Evolutionary conservation across 2,329 filamentous ascomycete genomes (phyloP).

Genomic region (Alternaria viburni): DNA sequence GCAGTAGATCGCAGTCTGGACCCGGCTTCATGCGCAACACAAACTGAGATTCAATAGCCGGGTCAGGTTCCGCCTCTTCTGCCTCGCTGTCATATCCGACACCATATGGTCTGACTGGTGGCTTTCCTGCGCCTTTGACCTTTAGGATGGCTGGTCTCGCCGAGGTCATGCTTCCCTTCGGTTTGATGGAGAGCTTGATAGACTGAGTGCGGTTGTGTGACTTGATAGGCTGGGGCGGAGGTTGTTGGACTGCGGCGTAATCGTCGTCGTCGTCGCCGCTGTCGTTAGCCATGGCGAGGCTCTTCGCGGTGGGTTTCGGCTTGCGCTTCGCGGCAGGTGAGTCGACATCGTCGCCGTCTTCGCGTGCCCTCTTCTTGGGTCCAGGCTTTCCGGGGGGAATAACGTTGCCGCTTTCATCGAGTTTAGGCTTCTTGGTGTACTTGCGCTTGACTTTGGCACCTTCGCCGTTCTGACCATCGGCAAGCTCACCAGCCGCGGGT

Average conservation of each 20-base stretch:
- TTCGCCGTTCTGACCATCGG: conserved; percentile 42
- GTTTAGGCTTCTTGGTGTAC: conserved; percentile 51
- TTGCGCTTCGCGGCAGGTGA: conserved; percentile 42
- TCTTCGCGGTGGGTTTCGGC: conserved; percentile 44
- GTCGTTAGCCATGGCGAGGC: conserved; percentile 31
- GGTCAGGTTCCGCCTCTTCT: conserved; percentile 86
- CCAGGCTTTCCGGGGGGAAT: conserved; percentile 33
- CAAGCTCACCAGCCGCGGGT: conserved; percentile 28
- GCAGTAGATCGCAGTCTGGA: conserved; percentile 82
- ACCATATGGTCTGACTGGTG: conserved; percentile 65
- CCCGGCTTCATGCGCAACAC: conserved; percentile 88
- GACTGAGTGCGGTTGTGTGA: conserved; percentile 30
- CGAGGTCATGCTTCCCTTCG: conserved; percentile 27
- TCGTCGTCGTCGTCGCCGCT: conserved; percentile 40
- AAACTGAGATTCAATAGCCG: conserved; percentile 87
- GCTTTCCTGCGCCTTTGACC: conserved; percentile 43
- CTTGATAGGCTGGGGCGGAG: conserved; percentile 14
- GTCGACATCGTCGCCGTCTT: conserved; percentile 41
- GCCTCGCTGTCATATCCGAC: conserved; percentile 97
- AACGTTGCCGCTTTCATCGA: conserved; percentile 37
- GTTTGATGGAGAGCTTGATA: conserved; percentile 42
- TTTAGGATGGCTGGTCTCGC: conserved; percentile 38
- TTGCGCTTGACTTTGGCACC: conserved; percentile 51
- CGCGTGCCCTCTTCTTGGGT: conserved; percentile 45
- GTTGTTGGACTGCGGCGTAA: conserved; percentile 9